Evolutionary conservation across 1,139 yeast species (phyloP), one percentile per base, ranked within the genome.

Genomic region (Taphrina sp.): DNA sequence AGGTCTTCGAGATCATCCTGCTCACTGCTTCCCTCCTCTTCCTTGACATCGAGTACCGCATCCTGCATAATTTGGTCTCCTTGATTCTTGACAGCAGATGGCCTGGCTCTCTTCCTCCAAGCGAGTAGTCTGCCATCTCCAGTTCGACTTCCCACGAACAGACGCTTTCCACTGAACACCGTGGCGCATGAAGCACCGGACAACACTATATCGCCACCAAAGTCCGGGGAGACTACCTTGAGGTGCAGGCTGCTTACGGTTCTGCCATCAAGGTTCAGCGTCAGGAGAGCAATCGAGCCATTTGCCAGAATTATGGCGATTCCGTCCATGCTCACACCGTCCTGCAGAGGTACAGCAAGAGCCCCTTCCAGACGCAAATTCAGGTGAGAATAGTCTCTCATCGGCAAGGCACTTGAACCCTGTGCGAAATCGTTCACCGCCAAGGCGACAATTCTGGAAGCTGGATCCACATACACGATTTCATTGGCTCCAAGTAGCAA

Each of bases 401-500:
- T 62, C 16, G 74, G 73, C 45, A 81, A 72, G 4, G 76, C 73
- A 0, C 90, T 79, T 38, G 75, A 74, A 28, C 74, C 71, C 1
- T 74, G 64, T 14, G 81, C 78, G 63, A 71, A 83, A 58, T 74
- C 72, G 66, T 86, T 87, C 3, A 84, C 80, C 1, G 85, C 82
- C 0, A 84, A 73, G 36, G 90, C 85, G 63, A 80, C 78, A 1
- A 77, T 69, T 23, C 84, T 78, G 7, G 96, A 96, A 1, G 94
- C 82, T 52, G 87, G 81, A 66, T 89, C 96, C 20, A 89, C 77
- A 67, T 87, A 94, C 16, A 88, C 72, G 14, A 90, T 64, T 62
- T 85, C 88, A 66, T 90, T 89, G 28, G 85, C 77, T 1, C 96
- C 96, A 5, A 86, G 58, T 19, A 89, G 68, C 14, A 89, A 71